Base-by-base conservation (phyloP, 176 grass and related monocot species). In the Ampelocalamus luodianensis region DNA sequence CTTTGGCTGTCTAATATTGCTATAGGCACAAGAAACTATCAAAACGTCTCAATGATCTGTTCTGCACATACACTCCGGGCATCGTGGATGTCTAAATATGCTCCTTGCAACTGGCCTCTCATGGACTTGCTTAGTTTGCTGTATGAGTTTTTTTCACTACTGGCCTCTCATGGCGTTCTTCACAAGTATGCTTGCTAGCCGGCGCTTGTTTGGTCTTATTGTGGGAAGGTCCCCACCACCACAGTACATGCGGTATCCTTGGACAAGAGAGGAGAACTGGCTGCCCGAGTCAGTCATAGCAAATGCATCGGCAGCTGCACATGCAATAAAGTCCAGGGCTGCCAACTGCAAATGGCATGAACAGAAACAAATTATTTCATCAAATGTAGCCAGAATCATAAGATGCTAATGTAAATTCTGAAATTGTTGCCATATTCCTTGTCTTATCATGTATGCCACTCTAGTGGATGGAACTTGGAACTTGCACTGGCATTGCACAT, bases 201-300 rank as follows among this genome's bases (percentile, higher is more conserved):
- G 78, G 5, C 93, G 93, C 61, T 96, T 99, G 65, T 96, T 99
- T 62, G 96, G 96, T 43, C 96, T 87, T 85, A 96, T 84, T 32
- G 96, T 93, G 45, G 93, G 91, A 86, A 96, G 93, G 62, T 90
- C 86, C 44, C 91, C 84, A 71, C 76, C 91, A 56, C 96, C 96
- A 18, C 94, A 99, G 50, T 96, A 99, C 96, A 98, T 99, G 29
- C 96, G 89, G n/a, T 95, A 92, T 66, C 96, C 96, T 70, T 94
- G 93, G 79, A 99, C 96, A 55, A 99, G 91, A 62, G 93, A 95
- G 8, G 93, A 99, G 27, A 99, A 80, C 79, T 99, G 96, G 79
- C 96, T 99, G 32, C 96, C 93, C 36, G 93, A 80, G 75, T 99
- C 96, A 49, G 96, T 96, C 96, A 99, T 96, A 77, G 96, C 93